Percentiles rank a stretch among this genome's conserved stretches.
These are phyloP conservation scores for Coniophora puteana DNA, from an alignment of 1,284 basidiomycete species.

Conservation along the genomic window DNA sequence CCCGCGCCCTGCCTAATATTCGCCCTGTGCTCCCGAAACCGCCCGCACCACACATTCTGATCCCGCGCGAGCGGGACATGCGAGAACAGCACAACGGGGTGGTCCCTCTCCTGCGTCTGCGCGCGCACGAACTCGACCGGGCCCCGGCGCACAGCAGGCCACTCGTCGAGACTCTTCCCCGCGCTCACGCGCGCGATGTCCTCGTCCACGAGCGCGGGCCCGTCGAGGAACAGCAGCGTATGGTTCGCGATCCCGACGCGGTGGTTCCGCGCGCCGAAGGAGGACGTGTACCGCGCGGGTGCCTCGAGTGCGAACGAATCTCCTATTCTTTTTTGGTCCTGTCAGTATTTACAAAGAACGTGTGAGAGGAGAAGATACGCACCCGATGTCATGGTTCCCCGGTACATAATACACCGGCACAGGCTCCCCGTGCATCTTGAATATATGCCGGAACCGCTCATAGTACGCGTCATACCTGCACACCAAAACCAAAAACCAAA, in stretches of 20 bases:
- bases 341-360: conserved; percentile 14
- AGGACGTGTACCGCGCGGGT: conserved; percentile 47
- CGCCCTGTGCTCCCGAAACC: conserved; percentile 68
- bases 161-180: conserved; percentile 48
- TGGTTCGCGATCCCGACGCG: conserved; percentile 57
- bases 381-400: conserved; percentile 86
- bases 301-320: conserved; percentile 46
- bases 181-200: conserved; percentile 65
- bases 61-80: conserved; percentile 83
- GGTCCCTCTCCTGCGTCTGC: conserved; percentile 28
- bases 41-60: conserved; percentile 69
- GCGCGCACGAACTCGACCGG: conserved; percentile 70
- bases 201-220: conserved; percentile 72
- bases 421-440: conserved; percentile 37
- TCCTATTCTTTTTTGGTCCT: too few relatives aligned
- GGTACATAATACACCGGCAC: conserved; percentile 66
- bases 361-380: conserved; percentile 16
- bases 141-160: conserved; percentile 58
- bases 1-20: conserved; percentile 73
- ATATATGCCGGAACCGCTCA: conserved; percentile 59
- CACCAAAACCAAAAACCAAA: too few relatives aligned
- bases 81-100: conserved; percentile 67
- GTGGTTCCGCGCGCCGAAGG: conserved; percentile 58
- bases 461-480: conserved; percentile 61
- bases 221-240: conserved; percentile 67